A percentile compares a stretch with the other conserved stretches of the same genome.
Conservation (phyloP, 345 rosid species). For the Camelina sativa region DNA sequence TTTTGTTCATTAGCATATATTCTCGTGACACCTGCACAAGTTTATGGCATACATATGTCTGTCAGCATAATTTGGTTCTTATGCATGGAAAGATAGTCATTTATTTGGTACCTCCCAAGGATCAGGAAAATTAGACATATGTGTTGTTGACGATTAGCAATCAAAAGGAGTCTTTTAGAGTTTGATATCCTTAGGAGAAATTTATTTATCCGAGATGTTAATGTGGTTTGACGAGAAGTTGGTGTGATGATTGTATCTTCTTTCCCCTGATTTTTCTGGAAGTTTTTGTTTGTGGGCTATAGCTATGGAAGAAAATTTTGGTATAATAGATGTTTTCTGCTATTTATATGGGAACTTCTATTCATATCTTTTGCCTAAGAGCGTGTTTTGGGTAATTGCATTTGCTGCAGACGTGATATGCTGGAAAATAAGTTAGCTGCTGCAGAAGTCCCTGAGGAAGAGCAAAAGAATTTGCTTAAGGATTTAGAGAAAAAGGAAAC, state of each 20-base stretch:
- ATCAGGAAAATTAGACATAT: not conserved
- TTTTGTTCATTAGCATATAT: not conserved
- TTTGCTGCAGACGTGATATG: conserved; percentile 70
- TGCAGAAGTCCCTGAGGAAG: conserved; percentile 96
- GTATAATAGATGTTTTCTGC: conserved; percentile 2
- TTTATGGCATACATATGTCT: not conserved
- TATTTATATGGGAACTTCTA: conserved; percentile 1
- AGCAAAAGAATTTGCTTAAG: conserved; percentile 81
- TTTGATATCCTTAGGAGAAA: not conserved
- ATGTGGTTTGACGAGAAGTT: conserved; percentile 4
- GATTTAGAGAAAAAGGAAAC: conserved; percentile 94
- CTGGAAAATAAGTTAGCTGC: conserved; percentile 98
- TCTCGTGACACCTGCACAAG: conserved; percentile 8
- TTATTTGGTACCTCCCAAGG: no score
- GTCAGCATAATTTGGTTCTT: not conserved
- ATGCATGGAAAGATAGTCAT: not conserved
- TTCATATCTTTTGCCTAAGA: not conserved
- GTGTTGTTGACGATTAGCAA: not conserved
- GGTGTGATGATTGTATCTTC: not conserved
- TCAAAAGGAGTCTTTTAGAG: not conserved
- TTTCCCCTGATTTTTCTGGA: not conserved
- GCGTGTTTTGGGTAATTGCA: conserved; percentile 24
- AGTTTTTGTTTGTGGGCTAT: not conserved
- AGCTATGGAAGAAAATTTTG: conserved; percentile 2
- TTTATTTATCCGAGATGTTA: not conserved